Base-by-base conservation (phyloP, 441 rosid genomes). In the Isatis lusitanica region DNA sequence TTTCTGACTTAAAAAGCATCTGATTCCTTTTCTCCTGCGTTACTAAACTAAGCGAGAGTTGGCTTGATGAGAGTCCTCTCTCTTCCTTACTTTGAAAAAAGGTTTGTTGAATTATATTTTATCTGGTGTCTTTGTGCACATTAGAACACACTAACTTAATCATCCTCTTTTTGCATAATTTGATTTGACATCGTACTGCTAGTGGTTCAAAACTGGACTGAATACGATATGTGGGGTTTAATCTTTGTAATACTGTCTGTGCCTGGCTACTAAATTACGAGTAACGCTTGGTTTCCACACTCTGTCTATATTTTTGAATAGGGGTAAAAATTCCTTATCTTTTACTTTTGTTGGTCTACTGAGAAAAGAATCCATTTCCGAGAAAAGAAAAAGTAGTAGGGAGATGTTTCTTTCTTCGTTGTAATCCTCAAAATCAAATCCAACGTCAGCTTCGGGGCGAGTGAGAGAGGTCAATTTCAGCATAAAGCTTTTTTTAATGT, bases 1-100 rank as follows among this genome's bases (percentile, higher is more conserved):
- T 61, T 48, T 64, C 65, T 70, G 71, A 70, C 75, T 56, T 9
- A 17, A 56, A 56, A 53, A 70, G 79, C 75, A 76, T 76, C 63
- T 53, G 79, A 69, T 75, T 75, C 70, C 38, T 53, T 53, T 75
- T 42, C 6, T 65, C 46, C 51, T 36, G 63, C 52, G 26, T 24
- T 33, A 42, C 55, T 50, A 53, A 53, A 53, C 59, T 30, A 51
- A 67, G 39, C 58, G 35, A 75, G 56, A 74, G 36, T 68, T 62
- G 44, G 69, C 33, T 51, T 60, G 48, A 60, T 60, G 48, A 60
- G 18, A 17, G 47, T 31, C 61, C 50, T 52, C 48, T 66, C 61
- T 39, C 35, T 66, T 48, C 13, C 28, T 48, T 18, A 17, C 44
- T 35, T 50, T 40, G 15, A 3, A 0, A 7, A 50, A 31, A 42